Evolutionary conservation across 1,139 yeast genomes (phyloP), one percentile per base, ranked within the genome.

Genomic region (Hyphopichia khmerensis): DNA sequence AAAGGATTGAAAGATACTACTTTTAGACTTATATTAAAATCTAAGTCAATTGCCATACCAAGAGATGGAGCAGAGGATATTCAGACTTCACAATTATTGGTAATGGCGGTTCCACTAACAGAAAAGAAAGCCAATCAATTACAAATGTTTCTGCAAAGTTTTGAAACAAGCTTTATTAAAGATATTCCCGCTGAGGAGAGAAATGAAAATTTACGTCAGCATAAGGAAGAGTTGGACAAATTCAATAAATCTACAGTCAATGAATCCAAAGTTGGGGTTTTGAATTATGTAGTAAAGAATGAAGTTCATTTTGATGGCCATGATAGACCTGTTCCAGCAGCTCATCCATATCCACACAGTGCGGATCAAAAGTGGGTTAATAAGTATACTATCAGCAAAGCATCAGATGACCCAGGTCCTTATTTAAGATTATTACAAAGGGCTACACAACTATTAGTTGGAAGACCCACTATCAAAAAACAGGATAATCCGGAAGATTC

Each of bases 21-120:
- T 35, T 72, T 62, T 47, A 53, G 77, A 45, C 52, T 72, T 30
- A 60, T 67, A 17, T 43, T 64, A 49, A 53, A 56, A 49, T 10
- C 14, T 13, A n/a, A 35, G 30, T 34, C 43, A 38, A 38, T 36
- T 39, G 3, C 21, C 3, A n/a, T 30, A 11, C 33, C 33, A 7
- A n/a, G 17, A 30, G n/a, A 8, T 3, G n/a, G n/a, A 13, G 9
- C n/a, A 7, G 29, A 26, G 9, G n/a, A 8, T 26, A 15, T 30
- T 55, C 4, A 61, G 77, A 5, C 14, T 5, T 32, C 34, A 8
- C n/a, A 17, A 14, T 51, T 73, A 40, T 49, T 54, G 16, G 71
- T 65, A 2, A 53, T 56, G 43, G 77, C 68, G 1, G 62, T 64
- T 1, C 70, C 73, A 1, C 49, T 74, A 9, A 55, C 56, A n/a